Conservation (phyloP, 768 basidiomycete genomes). For the Mycena vitilis region DNA sequence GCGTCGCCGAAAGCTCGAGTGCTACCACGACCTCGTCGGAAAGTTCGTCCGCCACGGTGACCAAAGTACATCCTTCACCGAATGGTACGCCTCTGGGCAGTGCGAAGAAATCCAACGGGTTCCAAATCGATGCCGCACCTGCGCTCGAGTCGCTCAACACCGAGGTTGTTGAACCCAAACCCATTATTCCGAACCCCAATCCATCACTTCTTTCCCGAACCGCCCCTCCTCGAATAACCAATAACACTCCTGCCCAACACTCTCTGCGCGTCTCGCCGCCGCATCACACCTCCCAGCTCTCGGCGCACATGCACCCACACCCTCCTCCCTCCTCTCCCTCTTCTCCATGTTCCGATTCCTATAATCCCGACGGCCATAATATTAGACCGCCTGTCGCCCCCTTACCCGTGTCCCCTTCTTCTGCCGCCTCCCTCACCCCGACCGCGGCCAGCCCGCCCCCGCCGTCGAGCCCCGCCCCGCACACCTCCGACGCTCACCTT, state of each 20-base stretch:
- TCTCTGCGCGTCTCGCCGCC: slow-evolving; percentile 51
- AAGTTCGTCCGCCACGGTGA: slow-evolving; percentile 55
- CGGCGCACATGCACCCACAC: slow-evolving; percentile 53
- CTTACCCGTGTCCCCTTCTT: slow-evolving; percentile 29
- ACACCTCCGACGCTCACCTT: slow-evolving; percentile 12
- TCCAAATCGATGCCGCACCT: slow-evolving; percentile 21
- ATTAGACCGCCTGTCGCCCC: slow-evolving; percentile 14
- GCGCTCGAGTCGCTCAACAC: slow-evolving; percentile 24
- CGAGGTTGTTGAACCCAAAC: slow-evolving; percentile 28
- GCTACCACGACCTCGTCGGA: slow-evolving; percentile 44
- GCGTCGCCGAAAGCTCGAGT: slow-evolving; percentile 36
- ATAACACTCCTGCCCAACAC: slow-evolving; percentile 43
- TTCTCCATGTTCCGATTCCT: slow-evolving; percentile 36
- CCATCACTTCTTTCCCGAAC: slow-evolving; percentile 75
- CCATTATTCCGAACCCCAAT: slow-evolving; percentile 43
- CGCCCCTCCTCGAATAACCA: slow-evolving; percentile 56
- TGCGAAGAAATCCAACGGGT: slow-evolving; percentile 34
- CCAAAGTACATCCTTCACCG: slow-evolving; percentile 55
- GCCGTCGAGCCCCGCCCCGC: slow-evolving; percentile 19
- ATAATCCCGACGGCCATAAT: slow-evolving; percentile 36
- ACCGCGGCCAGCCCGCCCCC: slow-evolving; percentile 30
- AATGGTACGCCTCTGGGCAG: slow-evolving; percentile 48
- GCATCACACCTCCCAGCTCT: slow-evolving; percentile 54
- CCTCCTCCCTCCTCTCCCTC: slow-evolving; percentile 45
- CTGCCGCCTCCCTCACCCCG: slow-evolving; percentile 33